Evolutionary conservation across 371 early-diverging fungal species (phyloP), one percentile per base, ranked within the genome.

Genomic region (Actinomortierella wolfii): DNA sequence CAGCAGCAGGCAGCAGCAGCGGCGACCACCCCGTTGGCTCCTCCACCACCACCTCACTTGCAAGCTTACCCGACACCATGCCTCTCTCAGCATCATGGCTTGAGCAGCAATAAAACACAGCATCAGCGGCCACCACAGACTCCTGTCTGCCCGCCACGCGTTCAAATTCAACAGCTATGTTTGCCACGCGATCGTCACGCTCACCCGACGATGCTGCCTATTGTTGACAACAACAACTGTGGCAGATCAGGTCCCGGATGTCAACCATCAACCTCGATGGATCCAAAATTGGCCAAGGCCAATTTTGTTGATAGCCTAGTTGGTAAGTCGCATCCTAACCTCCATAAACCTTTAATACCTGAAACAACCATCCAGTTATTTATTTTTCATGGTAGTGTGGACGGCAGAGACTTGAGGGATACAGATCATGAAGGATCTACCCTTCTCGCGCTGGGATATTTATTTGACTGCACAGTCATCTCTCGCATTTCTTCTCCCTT

Each of bases 261-360:
- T 26, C n/a, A n/a, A 51, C n/a, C 51, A 55, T 54, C 41, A 59
- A 59, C 6, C 54, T 62, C 25, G 11, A 11, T 34, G 34, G 61
- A 68, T 28, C 59, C 68, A 25, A 64, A 39, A 23, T 39, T 58
- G 25, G 60, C 46, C 21, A 73, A 65, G 54, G 64, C 63, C 25
- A 76, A 76, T 59, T 76, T 76, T 59, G 76, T 76, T 11, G 64
- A 76, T 24, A 59, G 65, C 55, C 76, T 76, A 53, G 68, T 76
- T 54, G 76, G 76, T 76, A 43, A 61, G 76, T 76, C 23, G 53
- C 23, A 21, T 26, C 49, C 11, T 45, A 45, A 29, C 50, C 46
- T 17, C 6, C 50, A 21, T 34, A 34, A 6, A 34, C n/a, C n/a
- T n/a, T 34, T 11, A 4, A 34, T 34, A 6, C 11, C 34, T 11